Evolutionary conservation across 2,329 filamentous ascomycete species (phyloP).

Genomic region (Chaetomium sp.): DNA sequence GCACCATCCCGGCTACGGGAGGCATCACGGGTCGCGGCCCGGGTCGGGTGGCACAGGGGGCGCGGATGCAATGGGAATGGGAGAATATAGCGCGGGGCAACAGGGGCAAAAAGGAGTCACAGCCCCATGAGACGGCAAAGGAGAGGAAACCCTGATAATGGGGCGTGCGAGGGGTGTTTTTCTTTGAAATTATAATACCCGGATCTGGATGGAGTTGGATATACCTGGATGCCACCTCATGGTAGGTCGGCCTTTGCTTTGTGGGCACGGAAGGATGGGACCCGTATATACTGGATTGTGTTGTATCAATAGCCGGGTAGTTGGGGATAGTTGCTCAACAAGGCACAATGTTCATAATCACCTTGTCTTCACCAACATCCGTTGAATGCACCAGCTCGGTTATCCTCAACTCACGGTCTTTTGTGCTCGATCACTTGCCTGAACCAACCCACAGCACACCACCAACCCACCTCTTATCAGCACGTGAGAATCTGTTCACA

Average conservation of each 20-base stretch:
- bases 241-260: conserved; percentile 7
- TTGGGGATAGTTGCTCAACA: background rate
- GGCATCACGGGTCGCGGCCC: conserved; percentile 36
- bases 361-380: background rate
- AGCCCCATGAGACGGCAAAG: background rate
- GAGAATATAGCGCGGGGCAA: background rate
- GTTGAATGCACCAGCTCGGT: background rate
- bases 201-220: conserved; percentile 23
- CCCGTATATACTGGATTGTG: background rate
- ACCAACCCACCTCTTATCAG: conserved; percentile 14
- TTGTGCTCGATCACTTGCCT: background rate
- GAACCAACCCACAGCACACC: background rate
- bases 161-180: background rate
- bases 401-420: background rate
- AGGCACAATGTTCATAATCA: background rate
- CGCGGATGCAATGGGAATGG: conserved; percentile 13
- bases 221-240: conserved; percentile 15
- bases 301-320: background rate
- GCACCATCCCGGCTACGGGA: conserved; percentile 51
- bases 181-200: conserved; percentile 26
- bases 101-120: conserved; percentile 11
- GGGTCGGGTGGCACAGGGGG: conserved; percentile 29
- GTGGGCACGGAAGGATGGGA: background rate
- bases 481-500: conserved; percentile 18
- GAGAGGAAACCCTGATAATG: background rate